Evolutionary conservation across 495 filamentous ascomycete genomes (phyloP), one percentile per base, ranked within the genome.

Genomic region (Tuber umbilicatum): DNA sequence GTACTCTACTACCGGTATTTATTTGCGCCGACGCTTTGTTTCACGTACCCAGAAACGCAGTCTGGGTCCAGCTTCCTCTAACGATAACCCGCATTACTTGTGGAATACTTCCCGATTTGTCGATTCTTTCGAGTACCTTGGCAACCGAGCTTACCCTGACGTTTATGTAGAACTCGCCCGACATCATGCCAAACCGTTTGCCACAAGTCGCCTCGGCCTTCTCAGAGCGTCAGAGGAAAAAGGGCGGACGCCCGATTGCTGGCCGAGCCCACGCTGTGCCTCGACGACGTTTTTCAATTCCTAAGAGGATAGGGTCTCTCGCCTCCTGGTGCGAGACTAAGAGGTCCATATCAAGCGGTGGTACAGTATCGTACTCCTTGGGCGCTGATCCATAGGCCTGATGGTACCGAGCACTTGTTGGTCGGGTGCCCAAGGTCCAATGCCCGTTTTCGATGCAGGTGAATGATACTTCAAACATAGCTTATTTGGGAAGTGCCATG

Each of bases 121-220:
- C 50, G 71, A 37, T 79, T 74, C 9, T 38, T 14, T 67, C 14
- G 55, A 69, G 70, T 69, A 35, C 37, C 31, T 41, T 38, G 47
- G 75, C 47, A 70, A 31, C 12, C 40, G 23, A 45, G 73, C 81
- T 82, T 38, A 79, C 74, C 74, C 27, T 35, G 17, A 19, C 55
- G 27, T 19, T 64, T 68, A 42, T 45, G 17, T 50, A 86, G 85
- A 89, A 88, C 79, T 88, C 88, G 39, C 85, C 89, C 71, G 88
- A 89, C 70, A 87, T 89, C n/a, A 85, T 87, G 39, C 87, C 88
- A 6, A 89, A 89, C 73, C 85, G 86, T n/a, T 83, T 89, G 14
- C 83, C 85, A 5, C 87, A 88, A 82, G 87, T 89, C 14, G 85
- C 87, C 35, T 84, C 85, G 9, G 85, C 87, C n/a, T 87, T 89